Conservation (phyloP, 768 basidiomycete species). For the Pleurotus salmoneostramineus region DNA sequence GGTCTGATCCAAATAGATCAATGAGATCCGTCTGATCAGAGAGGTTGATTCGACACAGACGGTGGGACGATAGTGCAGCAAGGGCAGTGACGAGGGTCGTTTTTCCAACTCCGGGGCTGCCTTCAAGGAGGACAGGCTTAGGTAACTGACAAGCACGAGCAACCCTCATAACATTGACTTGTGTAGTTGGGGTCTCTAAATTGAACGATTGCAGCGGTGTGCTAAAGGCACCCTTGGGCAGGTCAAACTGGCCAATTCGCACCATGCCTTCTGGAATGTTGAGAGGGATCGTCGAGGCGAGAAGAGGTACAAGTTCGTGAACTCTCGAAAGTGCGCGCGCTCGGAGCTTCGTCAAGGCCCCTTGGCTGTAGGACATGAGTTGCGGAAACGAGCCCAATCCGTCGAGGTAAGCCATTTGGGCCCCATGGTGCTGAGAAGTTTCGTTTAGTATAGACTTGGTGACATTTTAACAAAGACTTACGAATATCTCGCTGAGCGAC, state of each 20-base stretch:
- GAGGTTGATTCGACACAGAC: slow-evolving; percentile 89
- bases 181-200: slow-evolving; percentile 85
- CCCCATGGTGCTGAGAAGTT: slow-evolving; percentile 75
- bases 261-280: slow-evolving; percentile 32
- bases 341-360: slow-evolving; percentile 59
- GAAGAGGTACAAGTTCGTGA: slow-evolving; percentile 49
- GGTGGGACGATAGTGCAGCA: slow-evolving; percentile 73
- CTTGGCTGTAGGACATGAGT: slow-evolving; percentile 56
- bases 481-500: slow-evolving; percentile 56
- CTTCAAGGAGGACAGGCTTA: slow-evolving; percentile 94
- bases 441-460: not conserved
- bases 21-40: slow-evolving; percentile 98
- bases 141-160: slow-evolving; percentile 83
- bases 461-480: slow-evolving; percentile 27
- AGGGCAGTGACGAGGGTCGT: slow-evolving; percentile 90
- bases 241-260: slow-evolving; percentile 72
- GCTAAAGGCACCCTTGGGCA: slow-evolving; percentile 52
- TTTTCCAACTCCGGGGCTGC: slow-evolving; percentile 98
- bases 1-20: slow-evolving; percentile 94
- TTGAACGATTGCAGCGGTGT: slow-evolving; percentile 54
- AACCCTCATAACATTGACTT: slow-evolving; percentile 83
- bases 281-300: slow-evolving; percentile 17
- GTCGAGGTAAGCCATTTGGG: slow-evolving; percentile 89
- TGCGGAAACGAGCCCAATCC: slow-evolving; percentile 81
- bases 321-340: slow-evolving; percentile 53